phyloP scores from a whole-genome alignment of 2,329 filamentous ascomycete species.

The Phyllosticta capitalensis region DNA sequence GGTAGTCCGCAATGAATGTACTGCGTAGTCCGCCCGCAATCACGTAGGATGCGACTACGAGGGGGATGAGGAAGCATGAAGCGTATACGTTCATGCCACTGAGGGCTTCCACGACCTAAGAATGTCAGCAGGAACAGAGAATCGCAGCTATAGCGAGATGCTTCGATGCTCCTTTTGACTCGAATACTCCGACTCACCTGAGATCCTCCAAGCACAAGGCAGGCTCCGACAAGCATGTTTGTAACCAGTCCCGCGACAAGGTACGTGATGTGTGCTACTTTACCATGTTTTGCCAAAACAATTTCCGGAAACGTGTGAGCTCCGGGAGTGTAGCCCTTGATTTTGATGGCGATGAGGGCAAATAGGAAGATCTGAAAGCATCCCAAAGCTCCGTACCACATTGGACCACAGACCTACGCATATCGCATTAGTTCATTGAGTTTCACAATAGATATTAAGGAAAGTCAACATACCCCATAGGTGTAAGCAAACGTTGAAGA shows the following conservation, averaged over 20 bases:
- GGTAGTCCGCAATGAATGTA: constrained; percentile 41
- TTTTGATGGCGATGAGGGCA: constrained; percentile 11
- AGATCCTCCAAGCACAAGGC: constrained; percentile 42
- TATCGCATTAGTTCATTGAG: too few species aligned
- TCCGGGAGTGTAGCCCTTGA: constrained; percentile 7
- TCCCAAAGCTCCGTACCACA: constrained; percentile 12
- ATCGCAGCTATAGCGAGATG: neutral
- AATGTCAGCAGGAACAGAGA: neutral
- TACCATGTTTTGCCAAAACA: constrained; percentile 40
- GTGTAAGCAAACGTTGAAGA: constrained; percentile 20
- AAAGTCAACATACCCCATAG: constrained; percentile 15
- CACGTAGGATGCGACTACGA: constrained; percentile 20
- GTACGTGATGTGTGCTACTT: constrained; percentile 39
- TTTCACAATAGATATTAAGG: too few species aligned
- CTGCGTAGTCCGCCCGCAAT: constrained; percentile 13
- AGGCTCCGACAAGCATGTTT: constrained; percentile 45
- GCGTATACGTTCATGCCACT: constrained; percentile 44
- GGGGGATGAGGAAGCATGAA: constrained; percentile 37
- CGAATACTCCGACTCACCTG: constrained; percentile 27
- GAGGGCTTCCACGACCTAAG: constrained; percentile 15
- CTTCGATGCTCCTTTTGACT: neutral
- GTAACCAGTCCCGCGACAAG: constrained; percentile 45
- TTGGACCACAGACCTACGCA: neutral
- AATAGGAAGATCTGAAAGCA: constrained; percentile 11
- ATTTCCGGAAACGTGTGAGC: constrained; percentile 48